Percentiles rank a stretch among this genome's conserved stretches.
phyloP scores from a whole-genome alignment of 768 basidiomycete species.

The Suillus decipiens region DNA sequence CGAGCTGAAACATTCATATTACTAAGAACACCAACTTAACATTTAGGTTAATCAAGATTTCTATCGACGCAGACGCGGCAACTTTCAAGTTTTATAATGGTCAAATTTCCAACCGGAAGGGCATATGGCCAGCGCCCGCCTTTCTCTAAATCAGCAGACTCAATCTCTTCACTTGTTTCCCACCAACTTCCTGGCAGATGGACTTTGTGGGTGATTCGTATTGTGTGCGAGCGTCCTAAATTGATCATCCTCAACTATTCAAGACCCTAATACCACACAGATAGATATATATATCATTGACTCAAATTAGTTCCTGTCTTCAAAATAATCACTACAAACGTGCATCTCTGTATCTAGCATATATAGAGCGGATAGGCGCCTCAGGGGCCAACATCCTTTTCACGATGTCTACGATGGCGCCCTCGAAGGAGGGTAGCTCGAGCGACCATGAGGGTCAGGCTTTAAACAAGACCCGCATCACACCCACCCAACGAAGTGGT shows the following conservation, averaged over 20 bases:
- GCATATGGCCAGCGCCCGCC: no score
- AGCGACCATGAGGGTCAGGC: constrained; percentile 10
- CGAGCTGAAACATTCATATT: no score
- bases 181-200: background rate
- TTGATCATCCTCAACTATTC: background rate
- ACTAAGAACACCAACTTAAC: no score
- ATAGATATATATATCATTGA: background rate
- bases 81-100: no score
- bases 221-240: background rate
- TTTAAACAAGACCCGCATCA: background rate
- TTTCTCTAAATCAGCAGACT: background rate
- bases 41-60: no score
- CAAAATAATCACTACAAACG: constrained; percentile 12
- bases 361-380: background rate
- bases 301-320: background rate
- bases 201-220: background rate
- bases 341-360: background rate
- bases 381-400: background rate
- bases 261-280: background rate
- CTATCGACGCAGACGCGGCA: no score
- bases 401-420: constrained; percentile 7
- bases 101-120: no score
- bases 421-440: constrained; percentile 12
- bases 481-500: constrained; percentile 6
- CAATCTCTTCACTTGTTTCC: background rate